Evolutionary conservation across 1,139 yeast genomes (phyloP), one percentile per base, ranked within the genome.

Genomic region (Saccharomyces hybrid): DNA sequence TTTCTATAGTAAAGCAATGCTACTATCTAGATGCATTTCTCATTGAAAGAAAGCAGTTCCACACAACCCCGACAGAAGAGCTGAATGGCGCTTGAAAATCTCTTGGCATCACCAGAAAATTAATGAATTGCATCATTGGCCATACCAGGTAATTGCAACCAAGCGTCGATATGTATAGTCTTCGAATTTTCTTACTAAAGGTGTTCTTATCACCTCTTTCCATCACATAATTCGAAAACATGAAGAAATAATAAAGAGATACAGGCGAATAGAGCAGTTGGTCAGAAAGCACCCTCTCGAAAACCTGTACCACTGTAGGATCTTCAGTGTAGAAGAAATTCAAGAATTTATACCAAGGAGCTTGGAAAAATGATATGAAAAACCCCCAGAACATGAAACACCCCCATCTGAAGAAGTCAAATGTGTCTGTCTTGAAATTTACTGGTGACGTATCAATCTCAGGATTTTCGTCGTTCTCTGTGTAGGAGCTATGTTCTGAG

Each of bases 121-220:
- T 93, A 62, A 91, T 75, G 63, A 93, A 88, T 69, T 93, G 98
- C 6, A 93, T 95, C 1, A 91, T 82, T 51, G 96, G 95, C 99
- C 99, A 93, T n/a, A 93, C 83, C 55, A 87, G 77, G 68, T 85
- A 88, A 68, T 90, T 91, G 55, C 85, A 82, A 47, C 86, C 82
- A 56, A 91, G 72, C 0, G 98, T 93, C 47, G 84, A 82, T 38
- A 91, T 70, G 67, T 89, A 91, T 4, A 86, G 75, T 56, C 78
- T 80, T 58, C 78, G 75, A 54, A 90, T 75, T 71, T 88, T 90
- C 5, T 70, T 75, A 54, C 78, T 77, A 23, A 91, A 78, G 13
- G 86, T 87, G 1, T 78, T 79, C 70, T 79, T 75, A 50, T 84
- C 81, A 1, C 95, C 95, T 51, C 79, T 78, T 64, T 91, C 97